Conservation (phyloP, 176 grass and related monocot genomes). For the Saccharum spontaneum region DNA sequence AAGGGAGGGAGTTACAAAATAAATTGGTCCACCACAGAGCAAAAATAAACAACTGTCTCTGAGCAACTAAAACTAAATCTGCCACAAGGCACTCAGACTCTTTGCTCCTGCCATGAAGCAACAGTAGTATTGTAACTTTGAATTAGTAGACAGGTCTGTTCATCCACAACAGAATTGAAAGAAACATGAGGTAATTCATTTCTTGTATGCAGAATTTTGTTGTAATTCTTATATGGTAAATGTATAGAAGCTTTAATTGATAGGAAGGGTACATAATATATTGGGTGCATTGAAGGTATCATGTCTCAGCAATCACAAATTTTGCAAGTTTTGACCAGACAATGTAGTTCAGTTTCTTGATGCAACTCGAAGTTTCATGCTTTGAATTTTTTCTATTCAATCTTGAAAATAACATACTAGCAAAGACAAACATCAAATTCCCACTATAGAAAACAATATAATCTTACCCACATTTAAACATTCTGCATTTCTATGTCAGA, state of each 20-base stretch:
- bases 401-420: not conserved
- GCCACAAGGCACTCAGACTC: not conserved
- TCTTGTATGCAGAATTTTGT: not conserved
- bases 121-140: not conserved
- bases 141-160: not conserved
- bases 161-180: not conserved
- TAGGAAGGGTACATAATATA: not conserved
- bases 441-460: not conserved
- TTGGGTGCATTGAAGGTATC: not conserved
- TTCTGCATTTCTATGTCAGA: not conserved
- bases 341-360: not conserved
- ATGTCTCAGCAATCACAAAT: not conserved
- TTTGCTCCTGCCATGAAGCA: not conserved
- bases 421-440: not conserved
- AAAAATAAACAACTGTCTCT: not conserved
- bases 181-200: not conserved
- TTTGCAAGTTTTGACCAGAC: not conserved
- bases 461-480: not conserved
- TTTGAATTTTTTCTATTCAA: not conserved
- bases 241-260: not conserved
- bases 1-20: not conserved
- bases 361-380: not conserved
- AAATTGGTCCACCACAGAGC: not conserved
- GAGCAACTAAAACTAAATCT: not conserved
- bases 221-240: conserved; percentile 24